These are phyloP conservation scores for Bigelowiella natans DNA, from an alignment of 78 protist genomes.

Conservation along the genomic window DNA sequence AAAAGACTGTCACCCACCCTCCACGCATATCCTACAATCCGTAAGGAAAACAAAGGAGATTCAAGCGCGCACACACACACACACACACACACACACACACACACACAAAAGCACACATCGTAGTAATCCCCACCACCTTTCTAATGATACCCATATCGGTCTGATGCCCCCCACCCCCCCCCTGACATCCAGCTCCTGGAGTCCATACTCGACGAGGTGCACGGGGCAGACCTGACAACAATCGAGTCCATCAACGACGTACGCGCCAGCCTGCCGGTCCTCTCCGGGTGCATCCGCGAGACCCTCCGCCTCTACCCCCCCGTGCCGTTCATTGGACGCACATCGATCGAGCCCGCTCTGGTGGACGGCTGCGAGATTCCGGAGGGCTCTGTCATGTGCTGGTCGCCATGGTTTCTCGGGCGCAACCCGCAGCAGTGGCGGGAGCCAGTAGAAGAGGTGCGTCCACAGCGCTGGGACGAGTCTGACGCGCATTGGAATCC, in stretches of 20 bases:
- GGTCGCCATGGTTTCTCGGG: not conserved
- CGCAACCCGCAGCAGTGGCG: not conserved
- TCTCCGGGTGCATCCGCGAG: not conserved
- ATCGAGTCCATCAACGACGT: not conserved
- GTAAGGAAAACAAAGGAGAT: no score
- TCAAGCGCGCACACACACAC: no score
- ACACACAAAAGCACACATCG: no score
- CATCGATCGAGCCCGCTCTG: not conserved
- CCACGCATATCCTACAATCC: no score
- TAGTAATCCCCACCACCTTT: no score
- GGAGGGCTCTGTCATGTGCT: not conserved
- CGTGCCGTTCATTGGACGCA: not conserved
- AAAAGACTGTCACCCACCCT: no score
- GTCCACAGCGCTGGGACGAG: not conserved
- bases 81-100: no score
- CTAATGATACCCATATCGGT: no score
- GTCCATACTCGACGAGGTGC: not conserved
- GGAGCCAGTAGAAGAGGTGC: not conserved
- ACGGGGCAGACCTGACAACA: not conserved
- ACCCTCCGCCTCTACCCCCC: constrained; percentile 5
- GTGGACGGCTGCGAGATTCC: not conserved
- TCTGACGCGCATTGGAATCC: no score
- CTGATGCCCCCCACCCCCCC: no score
- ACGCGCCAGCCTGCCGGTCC: not conserved
- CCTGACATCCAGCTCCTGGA: no score